A percentile compares a stretch with the other conserved stretches of the same genome.
Conservation (phyloP, 306 rosid genomes). For the Acacia acuminata region DNA sequence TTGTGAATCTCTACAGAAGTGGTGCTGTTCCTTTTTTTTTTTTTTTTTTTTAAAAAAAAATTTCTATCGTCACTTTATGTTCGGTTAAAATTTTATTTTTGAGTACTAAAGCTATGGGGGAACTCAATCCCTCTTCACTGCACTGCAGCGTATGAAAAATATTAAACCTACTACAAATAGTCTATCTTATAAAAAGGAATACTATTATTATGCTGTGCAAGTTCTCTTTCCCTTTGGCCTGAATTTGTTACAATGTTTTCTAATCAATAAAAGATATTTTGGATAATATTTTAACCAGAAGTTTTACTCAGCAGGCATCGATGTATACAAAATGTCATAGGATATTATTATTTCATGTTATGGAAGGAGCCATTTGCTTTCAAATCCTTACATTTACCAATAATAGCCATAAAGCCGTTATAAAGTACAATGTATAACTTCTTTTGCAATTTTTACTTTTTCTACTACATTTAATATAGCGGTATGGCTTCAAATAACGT, state of each 20-base stretch:
- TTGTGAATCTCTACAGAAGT: not conserved
- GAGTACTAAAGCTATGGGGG: not conserved
- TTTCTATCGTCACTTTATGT: too few relatives aligned
- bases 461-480: not conserved
- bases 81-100: not conserved
- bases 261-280: not conserved
- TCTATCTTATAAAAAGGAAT: not conserved
- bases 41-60: too few relatives aligned
- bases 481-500: not conserved
- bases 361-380: not conserved
- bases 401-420: not conserved
- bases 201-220: not conserved
- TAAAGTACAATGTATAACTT: not conserved
- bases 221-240: not conserved
- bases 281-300: not conserved
- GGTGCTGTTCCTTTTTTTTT: too few relatives aligned
- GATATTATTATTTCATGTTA: not conserved
- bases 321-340: too few relatives aligned
- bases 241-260: not conserved
- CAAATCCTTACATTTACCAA: not conserved
- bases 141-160: not conserved
- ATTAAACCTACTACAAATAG: not conserved
- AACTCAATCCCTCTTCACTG: not conserved
- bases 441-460: not conserved
- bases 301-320: not conserved